A percentile compares a stretch with the other conserved stretches of the same genome.
Evolutionary conservation across 2,329 filamentous ascomycete genomes (phyloP).

Genomic region (Penicillium glabrum): DNA sequence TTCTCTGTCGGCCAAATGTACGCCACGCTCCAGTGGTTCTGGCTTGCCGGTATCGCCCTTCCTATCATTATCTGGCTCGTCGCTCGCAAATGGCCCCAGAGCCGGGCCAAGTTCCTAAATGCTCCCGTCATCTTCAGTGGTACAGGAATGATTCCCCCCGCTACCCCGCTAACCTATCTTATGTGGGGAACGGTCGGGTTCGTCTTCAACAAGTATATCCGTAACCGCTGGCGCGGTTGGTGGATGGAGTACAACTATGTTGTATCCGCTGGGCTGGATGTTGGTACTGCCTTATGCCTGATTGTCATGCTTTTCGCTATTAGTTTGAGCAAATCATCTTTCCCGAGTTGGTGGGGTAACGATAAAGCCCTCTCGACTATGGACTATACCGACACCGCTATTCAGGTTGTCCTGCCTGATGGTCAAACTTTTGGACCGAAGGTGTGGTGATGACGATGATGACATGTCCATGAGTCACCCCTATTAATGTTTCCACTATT

Average conservation of each 20-base stretch:
- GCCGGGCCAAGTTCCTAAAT: constrained; percentile 64
- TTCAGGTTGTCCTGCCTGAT: not conserved
- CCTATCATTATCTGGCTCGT: constrained; percentile 55
- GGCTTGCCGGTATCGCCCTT: constrained; percentile 62
- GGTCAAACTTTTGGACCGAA: not conserved
- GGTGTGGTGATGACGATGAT: not conserved
- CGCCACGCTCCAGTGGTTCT: constrained; percentile 64
- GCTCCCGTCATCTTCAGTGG: constrained; percentile 69
- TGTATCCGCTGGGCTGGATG: constrained; percentile 69
- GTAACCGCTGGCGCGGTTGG: constrained; percentile 66
- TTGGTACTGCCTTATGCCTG: constrained; percentile 58
- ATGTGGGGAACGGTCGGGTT: constrained; percentile 68
- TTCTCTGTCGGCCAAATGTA: constrained; percentile 63
- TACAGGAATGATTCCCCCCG: constrained; percentile 61
- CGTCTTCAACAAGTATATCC: constrained; percentile 68
- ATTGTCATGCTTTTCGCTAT: not conserved
- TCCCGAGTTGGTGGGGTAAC: not conserved
- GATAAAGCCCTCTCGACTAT: not conserved
- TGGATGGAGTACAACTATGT: constrained; percentile 79
- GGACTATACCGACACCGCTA: not conserved
- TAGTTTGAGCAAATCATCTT: not conserved
- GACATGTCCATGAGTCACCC: too few relatives aligned
- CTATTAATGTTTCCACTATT: too few relatives aligned
- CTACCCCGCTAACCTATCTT: constrained; percentile 69
- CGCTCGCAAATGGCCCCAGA: constrained; percentile 62